A percentile compares a stretch with the other conserved stretches of the same genome.
These are phyloP conservation scores for Aspergillus sclerotialis DNA, from an alignment of 2,329 filamentous ascomycete species.

Conservation along the genomic window DNA sequence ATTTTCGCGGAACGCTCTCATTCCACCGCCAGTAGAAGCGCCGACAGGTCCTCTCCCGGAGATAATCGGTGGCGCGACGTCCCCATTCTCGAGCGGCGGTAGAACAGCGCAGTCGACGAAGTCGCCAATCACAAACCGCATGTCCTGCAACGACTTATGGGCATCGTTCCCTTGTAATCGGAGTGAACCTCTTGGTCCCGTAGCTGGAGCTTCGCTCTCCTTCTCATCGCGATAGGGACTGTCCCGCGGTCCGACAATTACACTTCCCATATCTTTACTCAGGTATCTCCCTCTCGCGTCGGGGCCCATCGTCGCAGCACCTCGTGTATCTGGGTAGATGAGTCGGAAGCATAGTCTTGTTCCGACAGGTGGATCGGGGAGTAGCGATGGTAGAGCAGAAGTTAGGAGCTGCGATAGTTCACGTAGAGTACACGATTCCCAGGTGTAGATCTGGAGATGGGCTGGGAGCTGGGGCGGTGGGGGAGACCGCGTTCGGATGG, in stretches of 20 bases:
- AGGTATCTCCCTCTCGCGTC: slow-evolving; percentile 56
- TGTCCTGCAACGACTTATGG: slow-evolving; percentile 67
- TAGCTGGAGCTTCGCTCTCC: slow-evolving; percentile 27
- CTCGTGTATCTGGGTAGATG: slow-evolving; percentile 68
- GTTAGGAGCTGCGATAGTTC: slow-evolving; percentile 75
- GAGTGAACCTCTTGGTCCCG: slow-evolving; percentile 23
- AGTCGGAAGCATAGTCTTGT: slow-evolving; percentile 83
- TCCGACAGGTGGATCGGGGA: slow-evolving; percentile 69
- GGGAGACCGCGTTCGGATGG: slow-evolving; percentile 42
- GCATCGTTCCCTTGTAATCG: slow-evolving; percentile 52
- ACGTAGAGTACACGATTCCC: slow-evolving; percentile 70
- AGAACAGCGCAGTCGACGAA: slow-evolving; percentile 78
- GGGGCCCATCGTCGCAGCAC: slow-evolving; percentile 28
- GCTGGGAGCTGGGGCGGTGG: slow-evolving; percentile 52
- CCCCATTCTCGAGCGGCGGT: slow-evolving; percentile 66
- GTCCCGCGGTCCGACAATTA: slow-evolving; percentile 57
- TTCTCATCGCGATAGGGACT: slow-evolving; percentile 19
- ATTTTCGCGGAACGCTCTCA: slow-evolving; percentile 40
- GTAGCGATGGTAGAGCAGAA: slow-evolving; percentile 58
- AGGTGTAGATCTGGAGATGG: slow-evolving; percentile 77
- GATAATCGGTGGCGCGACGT: slow-evolving; percentile 57
- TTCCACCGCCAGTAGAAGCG: slow-evolving; percentile 32
- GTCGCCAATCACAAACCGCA: slow-evolving; percentile 80
- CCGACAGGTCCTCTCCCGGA: slow-evolving; percentile 40
- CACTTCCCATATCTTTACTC: slow-evolving; percentile 73